Evolutionary conservation across 2,329 filamentous ascomycete genomes (phyloP), one percentile per base, ranked within the genome.

Genomic region (Trichoderma semiorbis): DNA sequence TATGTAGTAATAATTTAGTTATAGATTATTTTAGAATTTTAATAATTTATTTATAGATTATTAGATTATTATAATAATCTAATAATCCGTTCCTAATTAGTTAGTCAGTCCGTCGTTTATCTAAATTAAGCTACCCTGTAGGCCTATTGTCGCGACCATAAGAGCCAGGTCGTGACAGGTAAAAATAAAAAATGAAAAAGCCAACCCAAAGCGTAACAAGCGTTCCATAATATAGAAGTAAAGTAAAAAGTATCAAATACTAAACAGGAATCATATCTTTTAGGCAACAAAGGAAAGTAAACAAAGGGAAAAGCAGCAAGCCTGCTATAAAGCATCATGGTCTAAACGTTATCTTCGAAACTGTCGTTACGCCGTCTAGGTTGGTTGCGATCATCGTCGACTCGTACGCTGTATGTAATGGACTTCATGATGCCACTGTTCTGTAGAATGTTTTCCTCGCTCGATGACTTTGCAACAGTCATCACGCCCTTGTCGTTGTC

Each of bases 371-470:
- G 50, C 18, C 58, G 72, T 21, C 63, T 65, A 8, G 55, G 30
- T 21, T 67, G 57, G 3, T 53, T 53, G 36, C 53, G 28, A 12
- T 74, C 75, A 11, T 82, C 75, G 57, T 82, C 81, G 14, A 84
- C 78, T 26, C 79, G 76, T 1, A 84, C 82, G 34, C 77, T 82
- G 70, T 84, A 84, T 2, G 81, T 81, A 16, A 84, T 78, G 1
- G 81, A 83, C 75, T 84, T 84, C 34, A 83, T 69, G 36, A 84
- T 84, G 30, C 78, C 76, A n/a, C 77, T 75, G 11, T 74, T 75
- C 32, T 76, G 72, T 6, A 83, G 75, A 5, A 84, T 84, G 30
- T 83, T 80, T 71, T 84, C 82, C 70, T 84, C 79, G 73, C 81
- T 84, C 63, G 74, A 76, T 8, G 77, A 76, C 30, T 78, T 77